phyloP scores from a whole-genome alignment of 2,329 filamentous ascomycete species.

The Lachnellula suecica region DNA sequence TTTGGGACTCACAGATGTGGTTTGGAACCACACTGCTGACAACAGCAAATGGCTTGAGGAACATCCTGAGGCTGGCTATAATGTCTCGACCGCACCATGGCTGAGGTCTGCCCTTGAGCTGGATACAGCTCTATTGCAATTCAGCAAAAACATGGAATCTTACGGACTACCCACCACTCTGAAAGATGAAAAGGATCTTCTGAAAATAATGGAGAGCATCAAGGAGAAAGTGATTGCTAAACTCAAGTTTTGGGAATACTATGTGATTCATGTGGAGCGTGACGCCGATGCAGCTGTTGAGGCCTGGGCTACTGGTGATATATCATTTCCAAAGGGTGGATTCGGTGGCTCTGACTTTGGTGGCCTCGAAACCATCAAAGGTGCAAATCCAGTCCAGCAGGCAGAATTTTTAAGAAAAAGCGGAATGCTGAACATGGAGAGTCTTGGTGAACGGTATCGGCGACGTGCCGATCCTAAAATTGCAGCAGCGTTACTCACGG shows the following conservation, averaged over 20 bases:
- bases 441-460: conserved; percentile 77
- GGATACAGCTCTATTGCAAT: conserved; percentile 70
- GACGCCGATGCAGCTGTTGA: conserved; percentile 68
- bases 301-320: conserved; percentile 66
- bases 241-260: conserved; percentile 90
- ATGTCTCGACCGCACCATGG: conserved; percentile 84
- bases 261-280: conserved; percentile 75
- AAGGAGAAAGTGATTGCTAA: conserved; percentile 77
- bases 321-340: conserved; percentile 52
- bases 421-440: conserved; percentile 69
- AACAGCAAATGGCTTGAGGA: conserved; percentile 93
- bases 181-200: conserved; percentile 68
- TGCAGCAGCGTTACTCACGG: conserved; percentile 66
- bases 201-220: conserved; percentile 79
- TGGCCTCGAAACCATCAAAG: conserved; percentile 51
- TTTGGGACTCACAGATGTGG: conserved; percentile 89
- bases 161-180: conserved; percentile 76
- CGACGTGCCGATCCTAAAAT: conserved; percentile 68
- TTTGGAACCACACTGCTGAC: conserved; percentile 96
- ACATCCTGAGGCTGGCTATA: conserved; percentile 95
- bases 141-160: conserved; percentile 58
- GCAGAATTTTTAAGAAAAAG: conserved; percentile 58
- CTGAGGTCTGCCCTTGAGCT: conserved; percentile 72
- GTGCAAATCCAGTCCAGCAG: conserved; percentile 56
- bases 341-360: conserved; percentile 47